These are phyloP conservation scores for Phytophthora capsici DNA, from an alignment of 352 stramenopile genomes.

Conservation along the genomic window DNA sequence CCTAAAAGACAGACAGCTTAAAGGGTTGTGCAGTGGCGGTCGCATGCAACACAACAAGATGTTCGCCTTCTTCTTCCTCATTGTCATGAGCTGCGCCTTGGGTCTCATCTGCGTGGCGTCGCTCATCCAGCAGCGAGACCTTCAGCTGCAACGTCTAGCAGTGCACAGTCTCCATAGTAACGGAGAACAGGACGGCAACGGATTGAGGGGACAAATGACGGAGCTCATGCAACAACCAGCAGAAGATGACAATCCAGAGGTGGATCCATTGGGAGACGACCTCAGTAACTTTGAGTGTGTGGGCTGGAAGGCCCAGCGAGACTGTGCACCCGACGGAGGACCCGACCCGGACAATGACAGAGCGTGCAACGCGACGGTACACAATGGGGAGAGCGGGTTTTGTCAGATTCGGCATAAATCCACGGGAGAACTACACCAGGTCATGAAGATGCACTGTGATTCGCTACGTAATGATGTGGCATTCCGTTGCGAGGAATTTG, in stretches of 20 bases:
- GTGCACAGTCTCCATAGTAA: constrained; percentile 27
- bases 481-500: constrained; percentile 57
- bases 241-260: constrained; percentile 10
- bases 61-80: constrained; percentile 47
- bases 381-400: constrained; percentile 51
- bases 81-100: constrained; percentile 60
- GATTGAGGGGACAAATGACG: constrained; percentile 28
- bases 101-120: constrained; percentile 61
- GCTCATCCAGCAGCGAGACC: constrained; percentile 58
- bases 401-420: constrained; percentile 51
- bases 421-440: constrained; percentile 36
- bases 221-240: constrained; percentile 25
- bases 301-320: constrained; percentile 49
- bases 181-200: constrained; percentile 1
- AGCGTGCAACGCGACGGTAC: constrained; percentile 46
- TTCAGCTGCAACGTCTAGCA: constrained; percentile 33
- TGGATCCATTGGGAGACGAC: constrained; percentile 17
- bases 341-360: constrained; percentile 40
- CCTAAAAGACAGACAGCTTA: not conserved
- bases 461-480: constrained; percentile 48
- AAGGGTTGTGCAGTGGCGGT: constrained; percentile 1
- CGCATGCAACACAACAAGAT: constrained; percentile 39
- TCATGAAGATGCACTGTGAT: constrained; percentile 72
- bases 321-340: constrained; percentile 50
- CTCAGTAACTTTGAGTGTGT: constrained; percentile 57